Evolutionary conservation across 352 stramenopile species (phyloP).

Genomic region (Blastocystis sp.): DNA sequence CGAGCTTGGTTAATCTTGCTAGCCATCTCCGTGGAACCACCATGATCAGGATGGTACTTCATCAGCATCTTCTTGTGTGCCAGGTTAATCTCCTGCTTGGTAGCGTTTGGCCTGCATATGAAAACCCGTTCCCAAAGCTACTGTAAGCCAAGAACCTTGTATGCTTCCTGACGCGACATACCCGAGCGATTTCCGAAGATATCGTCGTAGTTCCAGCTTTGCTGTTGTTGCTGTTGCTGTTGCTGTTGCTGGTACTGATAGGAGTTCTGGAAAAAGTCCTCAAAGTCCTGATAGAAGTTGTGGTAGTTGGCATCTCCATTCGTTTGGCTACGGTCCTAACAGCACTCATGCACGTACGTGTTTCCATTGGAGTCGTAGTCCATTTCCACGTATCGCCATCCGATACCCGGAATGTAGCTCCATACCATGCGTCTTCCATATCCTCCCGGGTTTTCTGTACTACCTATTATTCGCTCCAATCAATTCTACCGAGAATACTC

Average conservation of each 20-base stretch:
- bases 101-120: slow-evolving; percentile 34
- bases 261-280: slow-evolving; percentile 44
- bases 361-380: background rate
- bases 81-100: slow-evolving; percentile 56
- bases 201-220: slow-evolving; percentile 52
- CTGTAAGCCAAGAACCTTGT: slow-evolving; percentile 57
- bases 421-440: slow-evolving; percentile 46
- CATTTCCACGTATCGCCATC: slow-evolving; percentile 18
- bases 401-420: slow-evolving; percentile 17
- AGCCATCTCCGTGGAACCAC: slow-evolving; percentile 53
- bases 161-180: slow-evolving; percentile 45
- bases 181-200: background rate
- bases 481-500: no score
- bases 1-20: slow-evolving; percentile 57
- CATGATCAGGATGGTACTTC: slow-evolving; percentile 57
- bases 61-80: slow-evolving; percentile 57
- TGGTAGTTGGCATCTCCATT: background rate
- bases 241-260: background rate
- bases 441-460: background rate
- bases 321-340: background rate
- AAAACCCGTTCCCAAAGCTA: background rate
- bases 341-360: background rate
- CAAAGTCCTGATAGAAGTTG: slow-evolving; percentile 52
- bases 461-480: background rate
- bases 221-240: slow-evolving; percentile 40